phyloP scores from a whole-genome alignment of 2,329 filamentous ascomycete genomes.

The Exophiala xenobiotica region DNA sequence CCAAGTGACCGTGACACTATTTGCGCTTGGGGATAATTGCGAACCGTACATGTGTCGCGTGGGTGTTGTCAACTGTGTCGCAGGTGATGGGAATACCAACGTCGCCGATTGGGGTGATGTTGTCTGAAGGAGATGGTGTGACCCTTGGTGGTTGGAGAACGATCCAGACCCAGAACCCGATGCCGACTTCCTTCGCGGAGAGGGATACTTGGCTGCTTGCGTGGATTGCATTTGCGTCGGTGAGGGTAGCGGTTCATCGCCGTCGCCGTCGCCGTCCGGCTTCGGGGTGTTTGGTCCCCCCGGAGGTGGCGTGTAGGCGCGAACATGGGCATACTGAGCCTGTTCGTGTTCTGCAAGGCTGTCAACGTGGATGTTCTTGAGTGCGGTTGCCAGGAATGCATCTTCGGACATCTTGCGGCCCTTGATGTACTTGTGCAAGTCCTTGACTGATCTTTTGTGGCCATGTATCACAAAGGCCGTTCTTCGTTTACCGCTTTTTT shows the following conservation, averaged over 20 bases:
- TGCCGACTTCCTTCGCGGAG: not conserved
- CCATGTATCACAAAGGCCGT: slow-evolving; percentile 30
- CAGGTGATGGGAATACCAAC: slow-evolving; percentile 1
- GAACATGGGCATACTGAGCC: slow-evolving; percentile 26
- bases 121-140: slow-evolving; percentile 3
- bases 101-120: slow-evolving; percentile 8
- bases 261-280: slow-evolving; percentile 15
- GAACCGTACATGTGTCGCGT: slow-evolving; percentile 2
- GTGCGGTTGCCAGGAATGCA: slow-evolving; percentile 27
- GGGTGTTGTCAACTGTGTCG: slow-evolving; percentile 13
- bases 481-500: slow-evolving; percentile 24
- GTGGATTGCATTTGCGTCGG: not conserved
- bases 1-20: slow-evolving; percentile 9
- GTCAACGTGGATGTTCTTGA: slow-evolving; percentile 17
- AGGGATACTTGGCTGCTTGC: slow-evolving; percentile 4
- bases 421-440: slow-evolving; percentile 32
- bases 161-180: slow-evolving; percentile 2
- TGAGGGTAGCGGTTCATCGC: slow-evolving; percentile 5
- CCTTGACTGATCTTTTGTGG: slow-evolving; percentile 27
- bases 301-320: slow-evolving; percentile 14
- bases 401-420: slow-evolving; percentile 30
- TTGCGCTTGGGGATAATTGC: slow-evolving; percentile 2
- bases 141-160: slow-evolving; percentile 10
- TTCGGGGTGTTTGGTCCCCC: slow-evolving; percentile 21
- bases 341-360: slow-evolving; percentile 17